Evolutionary conservation across 768 basidiomycete species (phyloP), one percentile per base, ranked within the genome.

Genomic region (Phylloporus scabripes): DNA sequence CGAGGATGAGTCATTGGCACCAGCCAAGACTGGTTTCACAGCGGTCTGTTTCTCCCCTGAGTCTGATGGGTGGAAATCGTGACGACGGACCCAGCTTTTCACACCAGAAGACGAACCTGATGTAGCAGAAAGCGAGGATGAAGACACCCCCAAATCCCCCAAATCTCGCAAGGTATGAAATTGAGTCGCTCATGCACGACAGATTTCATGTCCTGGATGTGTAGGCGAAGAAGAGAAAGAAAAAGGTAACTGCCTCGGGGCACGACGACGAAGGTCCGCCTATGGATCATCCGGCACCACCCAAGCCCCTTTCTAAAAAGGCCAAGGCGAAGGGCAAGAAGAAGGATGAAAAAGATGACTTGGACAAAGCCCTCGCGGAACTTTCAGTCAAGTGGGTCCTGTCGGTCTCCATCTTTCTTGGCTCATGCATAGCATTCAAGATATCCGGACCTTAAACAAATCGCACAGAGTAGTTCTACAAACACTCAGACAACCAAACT

Each of bases 301-400:
- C 53, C 59, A 83, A 60, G 78, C 76, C 81, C 4, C 67, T 74
- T 2, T 44, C 63, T 20, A 85, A 85, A 66, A 82, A 83, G 60
- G 79, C 77, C 1, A 80, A 80, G 55, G 76, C 72, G 5, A 87
- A 84, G 62, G 80, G 76, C 47, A 82, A 81, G 66, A 70, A 64
- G 28, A 84, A 80, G 44, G 77, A 76, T 0, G 81, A 77, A 12
- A 66, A 74, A 47, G 87, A 93, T 58, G 92, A 97, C 54, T 70
- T 98, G 23, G 92, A 96, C 57, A 74, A 80, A 46, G 92, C 84
- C 0, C 72, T 97, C 9, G 86, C 83, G 1, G 92, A 96, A 59
- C 74, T 97, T n/a, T 82, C 85, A 1, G 52, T 83, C 42, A 85
- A 90, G 87, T 88, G 64, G 34, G 74, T 67, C 34, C 1, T 7